A percentile compares a stretch with the other conserved stretches of the same genome.
phyloP scores from a whole-genome alignment of 192 early-diverging fungal species.

The Geosiphon pyriformis region DNA sequence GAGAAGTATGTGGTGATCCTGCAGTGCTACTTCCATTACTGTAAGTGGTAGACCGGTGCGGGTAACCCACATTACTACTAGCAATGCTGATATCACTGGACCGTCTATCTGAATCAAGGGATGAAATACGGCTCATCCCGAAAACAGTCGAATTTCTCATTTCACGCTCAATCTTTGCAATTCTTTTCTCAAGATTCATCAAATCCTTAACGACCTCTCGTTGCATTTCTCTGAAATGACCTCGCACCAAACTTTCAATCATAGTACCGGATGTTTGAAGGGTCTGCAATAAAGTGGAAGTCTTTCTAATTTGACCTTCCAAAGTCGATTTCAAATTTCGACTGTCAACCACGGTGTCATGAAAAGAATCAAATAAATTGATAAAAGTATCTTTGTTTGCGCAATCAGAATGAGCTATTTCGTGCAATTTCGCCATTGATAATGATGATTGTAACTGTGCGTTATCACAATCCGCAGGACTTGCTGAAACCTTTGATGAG shows the following conservation, averaged over 20 bases:
- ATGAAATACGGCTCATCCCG: conserved; percentile 11
- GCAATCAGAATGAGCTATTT: conserved; percentile 22
- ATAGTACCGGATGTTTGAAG: conserved; percentile 66
- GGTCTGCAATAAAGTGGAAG: conserved; percentile 64
- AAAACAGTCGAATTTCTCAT: background rate
- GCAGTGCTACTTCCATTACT: background rate
- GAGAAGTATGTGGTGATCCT: background rate
- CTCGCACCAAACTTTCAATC: conserved; percentile 74
- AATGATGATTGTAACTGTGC: background rate
- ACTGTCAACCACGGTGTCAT: conserved; percentile 56
- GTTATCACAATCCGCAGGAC: background rate
- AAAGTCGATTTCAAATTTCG: conserved; percentile 58
- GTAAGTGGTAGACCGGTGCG: background rate
- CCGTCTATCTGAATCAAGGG: conserved; percentile 16
- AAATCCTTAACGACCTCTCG: conserved; percentile 44
- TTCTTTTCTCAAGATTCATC: conserved; percentile 15
- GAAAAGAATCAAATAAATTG: conserved; percentile 48
- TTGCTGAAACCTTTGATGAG: conserved; percentile 13
- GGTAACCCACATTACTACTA: conserved; percentile 14
- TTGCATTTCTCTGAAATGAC: conserved; percentile 71
- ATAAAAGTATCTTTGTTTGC: conserved; percentile 44
- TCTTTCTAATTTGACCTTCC: conserved; percentile 72
- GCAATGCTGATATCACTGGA: conserved; percentile 16
- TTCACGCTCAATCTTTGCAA: conserved; percentile 5
- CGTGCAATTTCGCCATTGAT: conserved; percentile 27